A percentile compares a stretch with the other conserved stretches of the same genome.
phyloP scores from a whole-genome alignment of 345 rosid genomes.

The Conringia planisiliqua region DNA sequence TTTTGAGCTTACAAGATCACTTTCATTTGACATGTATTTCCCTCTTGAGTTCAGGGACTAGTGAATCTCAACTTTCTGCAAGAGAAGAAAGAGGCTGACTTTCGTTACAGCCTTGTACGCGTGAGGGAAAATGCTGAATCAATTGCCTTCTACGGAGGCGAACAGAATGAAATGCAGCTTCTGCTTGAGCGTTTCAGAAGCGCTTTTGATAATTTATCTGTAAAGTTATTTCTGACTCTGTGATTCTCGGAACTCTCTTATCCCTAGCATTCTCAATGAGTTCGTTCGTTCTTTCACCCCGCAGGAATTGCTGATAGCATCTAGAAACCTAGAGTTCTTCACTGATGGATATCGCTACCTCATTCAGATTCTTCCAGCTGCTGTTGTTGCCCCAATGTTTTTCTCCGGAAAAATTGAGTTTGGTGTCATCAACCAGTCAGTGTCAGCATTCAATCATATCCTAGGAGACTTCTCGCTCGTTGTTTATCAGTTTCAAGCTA shows the following conservation, averaged over 20 bases:
- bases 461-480: constrained; percentile 92
- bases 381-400: constrained; percentile 97
- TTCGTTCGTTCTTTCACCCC: constrained; percentile 17
- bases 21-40: constrained; percentile 10
- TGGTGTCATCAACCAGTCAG: constrained; percentile 97
- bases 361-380: constrained; percentile 97
- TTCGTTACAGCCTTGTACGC: constrained; percentile 93
- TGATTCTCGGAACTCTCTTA: not conserved
- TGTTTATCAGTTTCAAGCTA: constrained; percentile 92
- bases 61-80: constrained; percentile 87
- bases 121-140: constrained; percentile 98
- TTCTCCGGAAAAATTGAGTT: constrained; percentile 97
- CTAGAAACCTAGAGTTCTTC: constrained; percentile 96
- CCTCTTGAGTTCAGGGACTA: constrained; percentile 58
- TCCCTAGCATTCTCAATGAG: constrained; percentile 5
- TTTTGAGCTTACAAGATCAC: not conserved
- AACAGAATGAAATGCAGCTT: constrained; percentile 84
- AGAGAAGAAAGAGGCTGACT: constrained; percentile 98
- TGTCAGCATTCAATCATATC: constrained; percentile 94
- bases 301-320: constrained; percentile 87
- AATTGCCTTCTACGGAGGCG: constrained; percentile 92
- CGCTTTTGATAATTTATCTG: constrained; percentile 84
- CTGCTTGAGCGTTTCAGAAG: constrained; percentile 82
- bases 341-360: constrained; percentile 92
- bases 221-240: constrained; percentile 24